Evolutionary conservation across 2,329 filamentous ascomycete genomes (phyloP).

Genomic region (Aspergillus nomiae): DNA sequence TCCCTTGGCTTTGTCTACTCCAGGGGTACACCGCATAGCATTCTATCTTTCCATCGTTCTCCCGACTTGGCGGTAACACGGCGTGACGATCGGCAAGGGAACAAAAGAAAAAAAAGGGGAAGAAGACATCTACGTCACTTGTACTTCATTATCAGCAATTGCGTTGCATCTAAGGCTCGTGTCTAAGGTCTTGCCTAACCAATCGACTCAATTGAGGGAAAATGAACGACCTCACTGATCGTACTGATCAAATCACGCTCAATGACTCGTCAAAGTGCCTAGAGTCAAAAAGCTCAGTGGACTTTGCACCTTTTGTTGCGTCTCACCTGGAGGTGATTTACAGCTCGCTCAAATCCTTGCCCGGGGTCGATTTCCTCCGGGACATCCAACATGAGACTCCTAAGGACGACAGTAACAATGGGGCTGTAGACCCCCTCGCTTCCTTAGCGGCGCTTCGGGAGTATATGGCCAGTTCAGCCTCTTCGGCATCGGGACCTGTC

Average conservation of each 20-base stretch:
- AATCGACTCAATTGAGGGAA: slow-evolving; percentile 1
- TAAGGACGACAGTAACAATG: neutral
- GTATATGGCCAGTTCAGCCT: slow-evolving; percentile 51
- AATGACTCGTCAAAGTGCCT: slow-evolving; percentile 7
- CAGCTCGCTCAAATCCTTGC: slow-evolving; percentile 27
- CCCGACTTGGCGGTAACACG: slow-evolving; percentile 3
- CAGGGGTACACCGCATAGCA: neutral
- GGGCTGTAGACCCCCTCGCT: slow-evolving; percentile 21
- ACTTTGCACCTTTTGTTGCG: slow-evolving; percentile 36
- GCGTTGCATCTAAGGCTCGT: neutral
- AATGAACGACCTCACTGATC: slow-evolving; percentile 15
- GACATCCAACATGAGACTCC: slow-evolving; percentile 24
- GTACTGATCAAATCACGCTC: slow-evolving; percentile 19
- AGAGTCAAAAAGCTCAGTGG: slow-evolving; percentile 4
- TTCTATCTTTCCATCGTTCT: neutral
- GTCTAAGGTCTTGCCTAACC: neutral
- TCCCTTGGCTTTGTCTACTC: neutral
- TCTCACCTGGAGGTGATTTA: slow-evolving; percentile 39
- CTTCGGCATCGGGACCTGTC: slow-evolving; percentile 44
- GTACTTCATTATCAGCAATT: neutral
- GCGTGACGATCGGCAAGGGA: neutral
- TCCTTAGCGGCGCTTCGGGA: slow-evolving; percentile 48
- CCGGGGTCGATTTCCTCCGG: slow-evolving; percentile 25
- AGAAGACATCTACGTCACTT: neutral
- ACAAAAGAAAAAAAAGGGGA: neutral